A percentile compares a stretch with the other conserved stretches of the same genome.
phyloP scores from a whole-genome alignment of 179 eudicot genomes.

The Actinidia arguta region DNA sequence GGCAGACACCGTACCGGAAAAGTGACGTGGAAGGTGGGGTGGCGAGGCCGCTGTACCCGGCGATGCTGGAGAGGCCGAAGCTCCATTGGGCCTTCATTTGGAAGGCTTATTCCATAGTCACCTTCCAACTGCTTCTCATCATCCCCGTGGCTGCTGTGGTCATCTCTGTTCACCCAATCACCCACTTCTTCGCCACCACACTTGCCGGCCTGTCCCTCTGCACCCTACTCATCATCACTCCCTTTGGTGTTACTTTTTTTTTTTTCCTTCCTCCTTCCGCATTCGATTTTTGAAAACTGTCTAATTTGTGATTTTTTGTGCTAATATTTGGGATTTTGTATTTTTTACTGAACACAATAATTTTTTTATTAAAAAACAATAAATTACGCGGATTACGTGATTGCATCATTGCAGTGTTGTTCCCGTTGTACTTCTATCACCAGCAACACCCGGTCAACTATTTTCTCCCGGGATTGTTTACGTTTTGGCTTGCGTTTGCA shows the following conservation, averaged over 20 bases:
- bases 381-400: too few relatives aligned
- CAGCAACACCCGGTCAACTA: constrained; percentile 1
- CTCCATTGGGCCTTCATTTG: constrained; percentile 79
- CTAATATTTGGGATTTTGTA: too few relatives aligned
- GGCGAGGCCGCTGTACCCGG: constrained; percentile 51
- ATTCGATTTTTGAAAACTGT: too few relatives aligned
- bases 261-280: neutral
- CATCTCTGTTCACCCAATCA: constrained; percentile 57
- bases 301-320: too few relatives aligned
- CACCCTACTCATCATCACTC: constrained; percentile 68
- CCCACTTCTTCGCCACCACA: constrained; percentile 67
- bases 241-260: constrained; percentile 63
- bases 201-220: constrained; percentile 72
- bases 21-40: constrained; percentile 51
- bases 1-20: constrained; percentile 38
- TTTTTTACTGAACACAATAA: neutral
- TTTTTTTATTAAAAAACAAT: too few relatives aligned
- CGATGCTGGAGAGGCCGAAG: constrained; percentile 51
- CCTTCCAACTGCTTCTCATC: constrained; percentile 73
- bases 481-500: constrained; percentile 10
- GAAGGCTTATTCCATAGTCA: constrained; percentile 75
- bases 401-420: constrained; percentile 9
- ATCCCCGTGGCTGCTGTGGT: constrained; percentile 75
- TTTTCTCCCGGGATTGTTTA: neutral
- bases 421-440: constrained; percentile 12